Base-by-base conservation (phyloP, 805 yeast species). In the Brettanomyces nanus region DNA sequence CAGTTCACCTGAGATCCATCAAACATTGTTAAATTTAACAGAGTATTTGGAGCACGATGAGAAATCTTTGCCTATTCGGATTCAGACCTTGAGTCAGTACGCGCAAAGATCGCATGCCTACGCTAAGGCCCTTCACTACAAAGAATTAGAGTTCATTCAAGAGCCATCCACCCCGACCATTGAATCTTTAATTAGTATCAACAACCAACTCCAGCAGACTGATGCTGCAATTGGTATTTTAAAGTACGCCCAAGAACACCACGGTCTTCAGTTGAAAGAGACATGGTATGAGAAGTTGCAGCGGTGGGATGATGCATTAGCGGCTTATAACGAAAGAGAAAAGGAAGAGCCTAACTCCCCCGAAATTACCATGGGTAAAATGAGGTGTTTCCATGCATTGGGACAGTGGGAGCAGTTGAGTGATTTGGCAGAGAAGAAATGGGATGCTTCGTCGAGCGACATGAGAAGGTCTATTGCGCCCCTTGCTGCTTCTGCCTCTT, bases 21-120 rank as follows among this genome's bases (percentile, higher is more conserved):
- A 92, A 54, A 82, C 87, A 2, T 66, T 92, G 42, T 66, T 92
- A 47, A 89, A 90, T 46, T 65, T 92, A 40, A 95, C 95, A 0
- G 99, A 92, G 58, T 92, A 84, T 53, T 82, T 92, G 92, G 99
- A 92, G 54, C 97, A 90, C 51, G 97, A 90, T 58, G 97, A 87
- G 48, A 89, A 87, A 51, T 84, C 96, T 0, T 68, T 92, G 41
- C 97, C 97, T 0, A 83, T 92, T 31, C 81, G 94, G 25, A 84
- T 85, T n/a, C 76, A 89, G 4, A 84, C 94, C 0, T 65, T 92
- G 42, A 95, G 97, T 3, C 86, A 80, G 48, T 90, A 87, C 54
- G 96, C 97, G 3, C 95, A 85, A 53, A 71, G 92, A 44, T 85
- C 96, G 46, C 98, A 94, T 60, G 97, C 97, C 1, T 94, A 85